Base-by-base conservation (phyloP, 345 rosid species). In the Reutealis trisperma region DNA sequence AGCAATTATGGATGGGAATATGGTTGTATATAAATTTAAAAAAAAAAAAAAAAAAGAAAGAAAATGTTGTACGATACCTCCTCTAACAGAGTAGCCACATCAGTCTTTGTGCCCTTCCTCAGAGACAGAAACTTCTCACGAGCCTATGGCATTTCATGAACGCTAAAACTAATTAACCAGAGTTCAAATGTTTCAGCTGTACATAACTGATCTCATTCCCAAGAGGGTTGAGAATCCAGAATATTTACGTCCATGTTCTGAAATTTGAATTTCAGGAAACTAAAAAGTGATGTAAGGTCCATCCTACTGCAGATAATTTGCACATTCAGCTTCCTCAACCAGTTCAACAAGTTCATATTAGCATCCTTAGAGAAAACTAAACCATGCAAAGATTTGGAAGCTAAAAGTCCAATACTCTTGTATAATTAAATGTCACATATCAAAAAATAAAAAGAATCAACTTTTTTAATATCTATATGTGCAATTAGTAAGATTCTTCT, bases 111-210 rank as follows among this genome's bases (percentile, higher is more conserved):
- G 79, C 98, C 97, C 85, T 96, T 96, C 91, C 95, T 91, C 79
- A 96, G 73, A 30, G 99, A 92, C 67, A 95, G 86, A 87, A 92
- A 95, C 86, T 93, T 95, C 85, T 95, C 99, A 75, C 99, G 98
- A 79, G 97, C 94, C 99, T 95, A 81, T 30, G 34, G 9, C 67
- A 78, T 24, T 18, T 25, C 61, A 70, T 10, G 27, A 60, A 60
- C 4, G 34, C 10, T n/a, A 14, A 60, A n/a, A 37, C 41, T 58
- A 74, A 69, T 69, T 30, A 60, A 49, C 61, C 59, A 67, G 8
- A 44, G 2, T 70, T 52, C 16, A 30, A 22, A 54, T 71, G 8
- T 34, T 34, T 70, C 24, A 27, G 27, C 74, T 55, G 5, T 32
- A 30, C 12, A 71, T 16, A 55, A 42, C 55, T 54, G 16, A 71